phyloP scores from a whole-genome alignment of 139 green algal genomes.

The Mesostigma viride region DNA sequence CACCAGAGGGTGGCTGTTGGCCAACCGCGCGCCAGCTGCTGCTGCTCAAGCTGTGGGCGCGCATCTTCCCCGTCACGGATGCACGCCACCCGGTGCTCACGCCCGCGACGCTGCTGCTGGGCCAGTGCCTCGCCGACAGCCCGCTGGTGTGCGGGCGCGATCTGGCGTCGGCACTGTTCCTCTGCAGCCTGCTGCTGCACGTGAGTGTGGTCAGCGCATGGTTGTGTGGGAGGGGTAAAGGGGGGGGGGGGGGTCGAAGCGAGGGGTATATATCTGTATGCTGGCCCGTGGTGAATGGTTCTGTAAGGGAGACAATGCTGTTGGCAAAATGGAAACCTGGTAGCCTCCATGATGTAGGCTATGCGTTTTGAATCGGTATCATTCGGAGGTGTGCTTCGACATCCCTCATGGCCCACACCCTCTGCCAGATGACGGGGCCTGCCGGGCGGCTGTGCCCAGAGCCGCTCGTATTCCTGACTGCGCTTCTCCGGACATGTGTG shows the following conservation, averaged over 20 bases:
- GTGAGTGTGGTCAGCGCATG: conserved; percentile 12
- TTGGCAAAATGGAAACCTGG: no score
- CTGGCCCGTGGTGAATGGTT: no score
- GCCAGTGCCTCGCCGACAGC: conserved; percentile 37
- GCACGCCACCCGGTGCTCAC: conserved; percentile 70
- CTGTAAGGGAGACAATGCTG: no score
- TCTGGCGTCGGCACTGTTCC: conserved; percentile 28
- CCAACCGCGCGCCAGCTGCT: conserved; percentile 48
- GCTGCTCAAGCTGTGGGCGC: conserved; percentile 67
- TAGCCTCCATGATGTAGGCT: no score
- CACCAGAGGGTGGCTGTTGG: no score
- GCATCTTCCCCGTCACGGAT: conserved; percentile 74
- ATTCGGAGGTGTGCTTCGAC: no score
- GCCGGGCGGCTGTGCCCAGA: conserved; percentile 18
- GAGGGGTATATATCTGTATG: no score
- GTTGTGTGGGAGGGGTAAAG: no score
- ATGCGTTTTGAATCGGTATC: no score
- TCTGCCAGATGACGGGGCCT: neutral
- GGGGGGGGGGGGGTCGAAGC: no score
- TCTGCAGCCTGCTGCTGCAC: conserved; percentile 2
- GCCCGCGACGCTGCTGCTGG: conserved; percentile 49
- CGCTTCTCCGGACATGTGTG: no score
- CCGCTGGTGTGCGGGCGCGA: conserved; percentile 35
- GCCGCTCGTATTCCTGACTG: conserved; percentile 14
- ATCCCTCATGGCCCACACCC: no score